These are phyloP conservation scores for Nakazawaea ernobii DNA, from an alignment of 805 yeast species.

Conservation along the genomic window DNA sequence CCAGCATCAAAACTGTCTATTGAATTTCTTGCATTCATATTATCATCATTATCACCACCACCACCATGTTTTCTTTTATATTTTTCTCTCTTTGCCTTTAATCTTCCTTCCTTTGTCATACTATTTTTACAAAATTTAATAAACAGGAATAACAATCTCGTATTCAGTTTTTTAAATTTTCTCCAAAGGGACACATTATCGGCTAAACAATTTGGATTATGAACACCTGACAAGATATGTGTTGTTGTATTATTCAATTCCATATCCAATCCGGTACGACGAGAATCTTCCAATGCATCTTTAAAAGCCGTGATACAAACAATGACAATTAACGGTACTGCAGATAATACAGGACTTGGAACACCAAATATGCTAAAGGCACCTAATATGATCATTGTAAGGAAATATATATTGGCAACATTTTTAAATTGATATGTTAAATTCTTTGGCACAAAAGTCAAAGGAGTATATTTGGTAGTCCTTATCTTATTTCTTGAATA, in stretches of 20 bases:
- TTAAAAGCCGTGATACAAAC: slow-evolving; percentile 68
- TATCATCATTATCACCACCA: slow-evolving; percentile 18
- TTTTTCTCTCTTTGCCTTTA: slow-evolving; percentile 10
- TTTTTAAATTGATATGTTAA: slow-evolving; percentile 49
- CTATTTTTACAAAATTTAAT: slow-evolving; percentile 6
- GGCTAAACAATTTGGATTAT: slow-evolving; percentile 51
- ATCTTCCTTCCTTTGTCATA: slow-evolving; percentile 12
- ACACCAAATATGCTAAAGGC: slow-evolving; percentile 71
- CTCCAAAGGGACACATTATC: slow-evolving; percentile 63
- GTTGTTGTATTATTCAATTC: slow-evolving; percentile 66
- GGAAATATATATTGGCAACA: slow-evolving; percentile 56
- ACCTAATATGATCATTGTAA: slow-evolving; percentile 49
- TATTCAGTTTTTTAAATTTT: slow-evolving; percentile 52
- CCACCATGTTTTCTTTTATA: slow-evolving; percentile 3
- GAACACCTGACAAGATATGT: slow-evolving; percentile 46
- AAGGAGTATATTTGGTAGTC: slow-evolving; percentile 58
- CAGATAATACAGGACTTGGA: slow-evolving; percentile 63
- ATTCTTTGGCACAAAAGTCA: slow-evolving; percentile 53
- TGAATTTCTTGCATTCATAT: slow-evolving; percentile 21
- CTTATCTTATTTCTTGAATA: slow-evolving; percentile 55
- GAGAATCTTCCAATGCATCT: slow-evolving; percentile 74
- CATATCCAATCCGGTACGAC: slow-evolving; percentile 56
- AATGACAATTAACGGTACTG: slow-evolving; percentile 78
- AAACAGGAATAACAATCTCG: slow-evolving; percentile 6
- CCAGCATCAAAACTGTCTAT: slow-evolving; percentile 26